Base-by-base conservation (phyloP, 1,284 basidiomycete genomes). In the Ganoderma sinense region DNA sequence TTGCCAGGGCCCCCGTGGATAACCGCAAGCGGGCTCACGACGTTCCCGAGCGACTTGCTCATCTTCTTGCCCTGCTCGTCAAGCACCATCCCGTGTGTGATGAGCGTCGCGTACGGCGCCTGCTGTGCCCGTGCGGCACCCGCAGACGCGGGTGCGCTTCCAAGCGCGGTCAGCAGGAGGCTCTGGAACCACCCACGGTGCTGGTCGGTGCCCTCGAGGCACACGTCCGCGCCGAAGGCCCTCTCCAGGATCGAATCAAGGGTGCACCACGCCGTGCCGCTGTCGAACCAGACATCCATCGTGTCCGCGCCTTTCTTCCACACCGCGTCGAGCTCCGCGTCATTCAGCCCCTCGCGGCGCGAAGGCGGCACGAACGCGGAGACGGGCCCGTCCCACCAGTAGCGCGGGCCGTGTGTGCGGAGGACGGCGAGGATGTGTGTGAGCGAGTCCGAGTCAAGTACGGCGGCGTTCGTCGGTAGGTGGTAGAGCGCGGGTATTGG, bases 141-240 rank as follows among this genome's bases (percentile, higher is more conserved):
- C 14, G 78, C 80, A 51, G 79, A 23, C 6, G 78, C 80, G 53
- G 79, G 78, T 7, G 84, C 80, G 29, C 86, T 81, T 7, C 92
- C 90, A 6, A 98, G 83, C 4, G 91, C 89, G 1, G 97, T 99
- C 62, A 99, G 84, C 29, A 99, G 83, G 71, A 96, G 94, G 66
- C 96, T 97, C 80, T 99, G 98, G 86, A 99, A 99, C 98, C 98
- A 99, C 18, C 98, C 98, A 11, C 98, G 91, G 81, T 99, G 97
- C 80, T 99, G 98, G 80, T 99, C 98, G 0, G 95, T 95, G 13
- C 98, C 98, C 79, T 99, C 98, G 16, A 99, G 83, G 77, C 96
- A 97, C 14, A 99, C 87, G 78, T 99, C 96, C 0, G 97, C 95
- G 41, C 89, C 82, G 56, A 86, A 78, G 43, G 62, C 68, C 53